Conservation (phyloP, 345 rosid genomes). For the Cardamine occulta region DNA sequence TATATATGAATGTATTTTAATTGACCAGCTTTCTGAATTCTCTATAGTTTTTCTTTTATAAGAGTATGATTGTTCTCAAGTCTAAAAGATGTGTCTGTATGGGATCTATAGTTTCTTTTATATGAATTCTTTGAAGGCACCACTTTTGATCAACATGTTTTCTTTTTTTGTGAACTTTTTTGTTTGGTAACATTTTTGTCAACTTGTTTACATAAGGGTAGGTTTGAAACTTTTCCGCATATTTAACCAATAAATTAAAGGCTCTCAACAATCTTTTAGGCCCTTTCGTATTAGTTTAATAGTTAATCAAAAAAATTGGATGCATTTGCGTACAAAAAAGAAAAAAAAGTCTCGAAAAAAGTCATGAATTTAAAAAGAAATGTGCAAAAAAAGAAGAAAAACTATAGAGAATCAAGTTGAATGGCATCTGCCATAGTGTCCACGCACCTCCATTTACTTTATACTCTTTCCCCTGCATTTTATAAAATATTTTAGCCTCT, state of each 20-base stretch:
- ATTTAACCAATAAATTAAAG: not conserved
- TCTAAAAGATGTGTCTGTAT: conserved; percentile 3
- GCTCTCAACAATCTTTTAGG: not conserved
- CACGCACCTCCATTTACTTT: not conserved
- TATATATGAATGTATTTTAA: not conserved
- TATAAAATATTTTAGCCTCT: too few species aligned
- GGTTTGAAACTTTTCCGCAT: not conserved
- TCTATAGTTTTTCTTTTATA: not conserved
- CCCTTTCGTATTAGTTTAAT: not conserved
- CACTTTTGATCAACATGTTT: conserved; percentile 15
- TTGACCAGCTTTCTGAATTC: conserved; percentile 15
- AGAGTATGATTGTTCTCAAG: conserved; percentile 1
- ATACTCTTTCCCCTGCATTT: too few species aligned
- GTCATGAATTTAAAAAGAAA: too few species aligned
- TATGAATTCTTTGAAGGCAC: not conserved
- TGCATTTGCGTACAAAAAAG: not conserved
- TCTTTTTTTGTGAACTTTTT: not conserved
- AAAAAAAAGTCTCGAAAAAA: not conserved
- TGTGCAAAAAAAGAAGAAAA: not conserved
- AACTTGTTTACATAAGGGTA: not conserved
- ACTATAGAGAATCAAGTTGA: too few species aligned
- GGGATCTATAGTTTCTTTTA: not conserved
- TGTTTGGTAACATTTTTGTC: not conserved
- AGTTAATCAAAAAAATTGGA: not conserved
- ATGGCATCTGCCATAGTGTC: not conserved